Evolutionary conservation across 768 basidiomycete genomes (phyloP).

Genomic region (Kwoniella shandongensis): DNA sequence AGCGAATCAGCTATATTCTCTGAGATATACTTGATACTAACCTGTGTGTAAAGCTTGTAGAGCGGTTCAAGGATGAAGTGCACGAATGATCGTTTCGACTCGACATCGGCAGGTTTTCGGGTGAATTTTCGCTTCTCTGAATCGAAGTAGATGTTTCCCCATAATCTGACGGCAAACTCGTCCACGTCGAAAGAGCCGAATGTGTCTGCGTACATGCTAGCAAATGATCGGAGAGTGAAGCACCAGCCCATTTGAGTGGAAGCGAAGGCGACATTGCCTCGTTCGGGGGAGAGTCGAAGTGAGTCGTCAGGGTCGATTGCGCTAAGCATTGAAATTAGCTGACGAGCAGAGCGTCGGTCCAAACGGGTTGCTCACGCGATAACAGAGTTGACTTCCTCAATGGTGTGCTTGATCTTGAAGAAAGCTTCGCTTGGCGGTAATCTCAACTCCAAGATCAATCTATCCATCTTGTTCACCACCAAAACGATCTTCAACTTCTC

Average conservation of each 20-base stretch:
- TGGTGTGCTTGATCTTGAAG: slow-evolving; percentile 98
- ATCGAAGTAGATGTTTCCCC: slow-evolving; percentile 98
- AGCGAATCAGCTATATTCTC: slow-evolving; percentile 2
- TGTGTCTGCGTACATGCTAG: slow-evolving; percentile 92
- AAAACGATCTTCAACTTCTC: slow-evolving; percentile 86
- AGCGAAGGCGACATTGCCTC: slow-evolving; percentile 94
- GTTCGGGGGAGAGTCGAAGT: slow-evolving; percentile 85
- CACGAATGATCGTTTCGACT: slow-evolving; percentile 80
- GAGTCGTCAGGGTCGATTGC: slow-evolving; percentile 83
- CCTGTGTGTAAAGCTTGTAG: slow-evolving; percentile 88
- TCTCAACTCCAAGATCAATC: slow-evolving; percentile 91
- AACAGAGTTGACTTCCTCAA: slow-evolving; percentile 95
- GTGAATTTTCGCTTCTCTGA: slow-evolving; percentile 81
- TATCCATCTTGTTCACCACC: slow-evolving; percentile 96
- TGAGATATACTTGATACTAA: slow-evolving; percentile 25
- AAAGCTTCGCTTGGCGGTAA: slow-evolving; percentile 95
- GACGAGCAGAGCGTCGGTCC: not conserved
- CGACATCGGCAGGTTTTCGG: slow-evolving; percentile 76
- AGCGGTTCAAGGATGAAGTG: slow-evolving; percentile 94
- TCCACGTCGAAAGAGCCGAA: slow-evolving; percentile 77
- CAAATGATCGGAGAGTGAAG: slow-evolving; percentile 90
- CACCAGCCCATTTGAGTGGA: slow-evolving; percentile 98
- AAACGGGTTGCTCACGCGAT: slow-evolving; percentile 71
- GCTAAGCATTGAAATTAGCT: slow-evolving; percentile 47
- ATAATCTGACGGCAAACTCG: slow-evolving; percentile 83